phyloP scores from a whole-genome alignment of 176 grass and related monocot species.

The Olyra latifolia region DNA sequence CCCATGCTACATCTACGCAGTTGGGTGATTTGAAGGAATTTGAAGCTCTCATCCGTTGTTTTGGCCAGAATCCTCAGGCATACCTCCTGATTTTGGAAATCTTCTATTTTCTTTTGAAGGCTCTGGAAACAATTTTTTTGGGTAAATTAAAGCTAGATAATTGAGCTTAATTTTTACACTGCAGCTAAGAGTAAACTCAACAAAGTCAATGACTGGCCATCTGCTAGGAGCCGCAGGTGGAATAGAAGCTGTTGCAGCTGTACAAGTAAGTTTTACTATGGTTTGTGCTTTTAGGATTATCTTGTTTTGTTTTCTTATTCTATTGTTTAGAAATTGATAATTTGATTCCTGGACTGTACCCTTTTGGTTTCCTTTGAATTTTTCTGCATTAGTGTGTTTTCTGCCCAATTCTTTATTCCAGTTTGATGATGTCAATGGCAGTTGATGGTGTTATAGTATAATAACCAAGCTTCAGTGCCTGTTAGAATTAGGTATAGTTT shows the following conservation, averaged over 20 bases:
- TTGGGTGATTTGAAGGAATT: conserved; percentile 97
- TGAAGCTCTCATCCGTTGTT: conserved; percentile 79
- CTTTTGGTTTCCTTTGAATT: conserved; percentile 21
- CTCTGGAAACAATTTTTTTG: neutral
- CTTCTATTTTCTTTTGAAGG: neutral
- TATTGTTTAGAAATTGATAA: conserved; percentile 2
- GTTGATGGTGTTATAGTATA: neutral
- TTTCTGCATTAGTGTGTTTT: conserved; percentile 1
- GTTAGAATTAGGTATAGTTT: neutral
- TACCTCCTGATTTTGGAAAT: conserved; percentile 36
- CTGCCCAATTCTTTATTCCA: conserved; percentile 4
- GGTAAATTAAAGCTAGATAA: conserved; percentile 24
- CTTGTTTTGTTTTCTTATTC: neutral
- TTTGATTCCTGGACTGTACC: neutral
- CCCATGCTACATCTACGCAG: conserved; percentile 95
- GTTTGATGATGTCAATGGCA: neutral
- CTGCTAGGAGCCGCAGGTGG: conserved; percentile 88
- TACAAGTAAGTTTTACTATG: conserved; percentile 63
- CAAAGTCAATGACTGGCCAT: conserved; percentile 98
- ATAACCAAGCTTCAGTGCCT: conserved; percentile 3
- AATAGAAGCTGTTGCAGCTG: conserved; percentile 87
- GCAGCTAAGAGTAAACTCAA: conserved; percentile 93
- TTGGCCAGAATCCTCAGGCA: conserved; percentile 82
- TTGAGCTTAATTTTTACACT: conserved; percentile 31
- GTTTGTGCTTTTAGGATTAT: neutral